Conservation (phyloP, 805 yeast species). For the Lachancea waltii region DNA sequence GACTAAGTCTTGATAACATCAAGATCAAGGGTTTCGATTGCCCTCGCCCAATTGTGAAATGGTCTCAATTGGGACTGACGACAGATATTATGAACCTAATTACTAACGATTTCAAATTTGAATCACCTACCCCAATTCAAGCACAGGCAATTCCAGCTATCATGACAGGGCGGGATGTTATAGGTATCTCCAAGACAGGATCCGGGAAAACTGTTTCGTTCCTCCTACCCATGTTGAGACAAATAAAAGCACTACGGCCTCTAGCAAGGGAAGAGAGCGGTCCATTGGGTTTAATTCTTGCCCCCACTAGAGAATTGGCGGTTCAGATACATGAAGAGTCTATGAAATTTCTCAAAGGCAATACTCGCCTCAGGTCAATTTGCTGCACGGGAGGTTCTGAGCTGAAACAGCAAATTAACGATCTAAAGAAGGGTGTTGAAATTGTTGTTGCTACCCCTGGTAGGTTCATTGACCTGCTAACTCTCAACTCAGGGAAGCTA, state of each 20-base stretch:
- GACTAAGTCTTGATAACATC: constrained; percentile 57
- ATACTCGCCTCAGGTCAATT: constrained; percentile 43
- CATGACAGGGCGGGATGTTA: constrained; percentile 83
- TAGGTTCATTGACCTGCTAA: constrained; percentile 77
- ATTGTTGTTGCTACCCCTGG: constrained; percentile 94
- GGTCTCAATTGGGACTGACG: constrained; percentile 81
- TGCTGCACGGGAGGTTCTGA: constrained; percentile 93
- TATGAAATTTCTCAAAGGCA: constrained; percentile 40
- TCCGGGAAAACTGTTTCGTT: constrained; percentile 93
- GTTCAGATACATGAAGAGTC: constrained; percentile 72
- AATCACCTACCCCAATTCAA: constrained; percentile 79
- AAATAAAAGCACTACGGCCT: constrained; percentile 66
- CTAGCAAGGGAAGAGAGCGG: constrained; percentile 47
- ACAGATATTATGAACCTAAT: constrained; percentile 48
- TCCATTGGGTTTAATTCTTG: constrained; percentile 71
- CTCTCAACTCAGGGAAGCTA: constrained; percentile 76
- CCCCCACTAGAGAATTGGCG: constrained; percentile 93
- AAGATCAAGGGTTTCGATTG: constrained; percentile 52
- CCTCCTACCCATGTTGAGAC: constrained; percentile 76
- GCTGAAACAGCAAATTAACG: constrained; percentile 74
- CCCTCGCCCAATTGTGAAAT: constrained; percentile 61
- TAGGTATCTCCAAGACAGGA: constrained; percentile 95
- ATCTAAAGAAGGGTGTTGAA: constrained; percentile 68
- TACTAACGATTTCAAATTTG: constrained; percentile 43
- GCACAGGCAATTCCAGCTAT: constrained; percentile 85